Base-by-base conservation (phyloP, 371 early-diverging fungal genomes). In the Synchytrium microbalum region DNA sequence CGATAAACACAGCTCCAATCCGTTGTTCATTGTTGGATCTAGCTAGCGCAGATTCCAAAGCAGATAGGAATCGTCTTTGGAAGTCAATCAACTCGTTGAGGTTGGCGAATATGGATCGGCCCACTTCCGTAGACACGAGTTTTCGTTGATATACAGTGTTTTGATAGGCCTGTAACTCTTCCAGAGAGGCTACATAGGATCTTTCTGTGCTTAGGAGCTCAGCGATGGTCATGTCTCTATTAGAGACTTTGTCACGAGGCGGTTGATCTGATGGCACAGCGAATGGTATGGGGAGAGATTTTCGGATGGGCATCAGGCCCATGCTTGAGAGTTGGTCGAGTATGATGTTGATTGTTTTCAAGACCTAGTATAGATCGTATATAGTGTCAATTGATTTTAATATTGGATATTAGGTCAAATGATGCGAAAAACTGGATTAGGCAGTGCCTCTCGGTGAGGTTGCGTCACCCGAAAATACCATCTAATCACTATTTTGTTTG, bases 131-230 rank as follows among this genome's bases (percentile, higher is more conserved):
- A 56, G 64, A 62, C 10, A 79, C 31, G 19, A 69, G 57, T 56
- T 69, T 69, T 28, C 64, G 51, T 38, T 51, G 27, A 8, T 64
- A 32, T 24, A 74, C 31, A 38, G 75, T 74, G 51, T 71, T 51
- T 30, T 73, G 60, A 56, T 75, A 80, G 23, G 58, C 54, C 64
- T 80, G 91, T 54, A 97, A 82, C 63, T 75, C 85, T 75, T 95
- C 94, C 64, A 96, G 74, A 71, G 93, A 92, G 54, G 84, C 81
- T 14, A 95, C 90, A 79, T 93, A 96, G 69, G 83, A 88, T n/a
- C 96, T 82, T 75, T 98, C 98, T 0, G 97, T 95, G 69, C 92
- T 90, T 30, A 98, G 74, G 33, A 96, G 72, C 76, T 98, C 98
- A 31, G 83, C 75, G 27, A 98, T 84, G 26, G 92, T 83, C 69